Percentiles rank a stretch among this genome's conserved stretches.
These are phyloP conservation scores for Nemania sp. DNA, from an alignment of 2,329 filamentous ascomycete species.

Conservation along the genomic window DNA sequence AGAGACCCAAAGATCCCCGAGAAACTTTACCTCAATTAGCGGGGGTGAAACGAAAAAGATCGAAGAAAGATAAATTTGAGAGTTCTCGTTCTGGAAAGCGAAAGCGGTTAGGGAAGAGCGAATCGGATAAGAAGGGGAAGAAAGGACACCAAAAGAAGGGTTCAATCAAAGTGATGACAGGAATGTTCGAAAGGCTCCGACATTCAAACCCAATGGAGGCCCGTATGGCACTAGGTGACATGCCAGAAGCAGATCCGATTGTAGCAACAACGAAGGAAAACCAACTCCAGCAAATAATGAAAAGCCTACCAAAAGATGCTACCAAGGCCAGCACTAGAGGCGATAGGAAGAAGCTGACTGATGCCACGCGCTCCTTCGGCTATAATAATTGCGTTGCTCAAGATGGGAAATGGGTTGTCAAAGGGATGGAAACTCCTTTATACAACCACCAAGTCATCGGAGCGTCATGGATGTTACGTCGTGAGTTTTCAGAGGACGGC, in stretches of 20 bases:
- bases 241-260: conserved; percentile 18
- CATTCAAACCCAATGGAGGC: conserved; percentile 27
- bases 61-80: neutral
- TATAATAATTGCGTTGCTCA: conserved; percentile 13
- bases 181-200: conserved; percentile 14
- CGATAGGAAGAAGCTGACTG: conserved; percentile 23
- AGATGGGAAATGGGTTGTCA: conserved; percentile 33
- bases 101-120: neutral
- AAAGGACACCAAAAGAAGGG: neutral
- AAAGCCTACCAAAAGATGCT: conserved; percentile 5
- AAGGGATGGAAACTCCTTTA: conserved; percentile 26
- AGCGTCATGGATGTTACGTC: conserved; percentile 29
- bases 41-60: conserved; percentile 24
- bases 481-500: conserved; percentile 21
- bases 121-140: neutral
- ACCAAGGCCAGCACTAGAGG: neutral
- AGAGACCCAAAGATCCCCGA: neutral
- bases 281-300: conserved; percentile 31
- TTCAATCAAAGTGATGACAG: conserved; percentile 10
- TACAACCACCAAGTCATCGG: conserved; percentile 30
- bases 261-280: conserved; percentile 14
- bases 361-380: conserved; percentile 28
- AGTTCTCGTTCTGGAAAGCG: neutral
- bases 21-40: neutral
- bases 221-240: conserved; percentile 22